Evolutionary conservation across 257 asterid genomes (phyloP), one percentile per base, ranked within the genome.

Genomic region (Lantana camara): DNA sequence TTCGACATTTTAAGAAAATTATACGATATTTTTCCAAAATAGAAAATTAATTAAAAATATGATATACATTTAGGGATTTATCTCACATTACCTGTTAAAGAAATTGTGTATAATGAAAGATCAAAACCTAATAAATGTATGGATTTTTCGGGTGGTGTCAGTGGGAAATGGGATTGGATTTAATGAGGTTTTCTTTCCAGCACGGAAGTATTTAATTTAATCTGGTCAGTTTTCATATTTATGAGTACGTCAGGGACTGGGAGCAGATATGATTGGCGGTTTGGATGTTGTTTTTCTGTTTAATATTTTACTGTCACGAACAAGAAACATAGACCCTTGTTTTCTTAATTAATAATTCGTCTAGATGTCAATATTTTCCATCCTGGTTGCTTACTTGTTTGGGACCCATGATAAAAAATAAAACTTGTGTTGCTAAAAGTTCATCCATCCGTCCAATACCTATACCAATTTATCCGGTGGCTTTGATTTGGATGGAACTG

Each of bases 131-230:
- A 27, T 27, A 27, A 2, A 5, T 27, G 2, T 27, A 27, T 2
- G 32, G 5, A 27, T 27, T 27, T 27, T 5, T 27, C 32, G 2
- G 32, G 32, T 27, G 32, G 32, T 27, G n/a, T 13, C 27, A 17
- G 47, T 17, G 42, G 55, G 53, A 5, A n/a, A n/a, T n/a, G n/a
- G n/a, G n/a, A n/a, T n/a, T 24, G 59, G 16, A 55, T 55, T 55
- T 1, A 30, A 55, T 32, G 60, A 11, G 44, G 29, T 56, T 15
- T 56, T 56, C 16, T 19, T 34, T n/a, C n/a, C 6, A n/a, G 47
- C 63, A 34, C 47, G 30, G 7, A 15, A 4, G 51, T 17, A 30
- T 48, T 35, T 34, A 27, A 27, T 27, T 27, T 34, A 27, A 27
- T 27, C 5, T 27, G 40, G 32, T 17, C 68, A 47, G 58, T 62